Conservation (phyloP, 305 asterid genomes). For the Andrographis paniculata region DNA sequence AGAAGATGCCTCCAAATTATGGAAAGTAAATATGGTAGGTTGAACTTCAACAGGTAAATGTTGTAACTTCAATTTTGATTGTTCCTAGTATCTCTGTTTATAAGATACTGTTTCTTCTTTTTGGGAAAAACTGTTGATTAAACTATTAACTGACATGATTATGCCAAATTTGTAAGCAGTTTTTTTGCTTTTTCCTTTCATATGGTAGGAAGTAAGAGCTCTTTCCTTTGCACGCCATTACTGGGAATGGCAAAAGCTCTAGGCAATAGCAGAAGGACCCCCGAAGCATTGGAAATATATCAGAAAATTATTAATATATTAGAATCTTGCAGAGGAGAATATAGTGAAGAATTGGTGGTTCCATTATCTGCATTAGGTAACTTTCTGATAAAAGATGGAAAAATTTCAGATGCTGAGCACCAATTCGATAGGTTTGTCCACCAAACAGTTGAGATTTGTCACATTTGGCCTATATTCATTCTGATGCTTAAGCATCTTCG, state of each 20-base stretch:
- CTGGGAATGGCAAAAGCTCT: constrained; percentile 70
- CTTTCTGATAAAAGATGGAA: constrained; percentile 34
- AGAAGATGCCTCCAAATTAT: constrained; percentile 51
- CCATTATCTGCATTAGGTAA: too few relatives aligned
- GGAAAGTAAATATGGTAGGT: constrained; percentile 61
- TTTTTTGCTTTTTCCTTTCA: constrained; percentile 8
- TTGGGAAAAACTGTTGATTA: too few relatives aligned
- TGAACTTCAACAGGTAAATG: constrained; percentile 9
- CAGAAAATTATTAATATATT: constrained; percentile 40
- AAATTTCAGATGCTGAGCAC: constrained; percentile 58
- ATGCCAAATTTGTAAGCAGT: neutral
- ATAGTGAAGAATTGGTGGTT: too few relatives aligned
- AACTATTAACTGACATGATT: neutral
- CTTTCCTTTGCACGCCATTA: constrained; percentile 54
- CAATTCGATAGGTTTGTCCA: constrained; percentile 43
- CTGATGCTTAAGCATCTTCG: constrained; percentile 13
- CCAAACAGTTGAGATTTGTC: constrained; percentile 6
- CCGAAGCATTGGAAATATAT: constrained; percentile 51
- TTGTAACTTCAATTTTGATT: constrained; percentile 10
- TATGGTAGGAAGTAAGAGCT: constrained; percentile 48
- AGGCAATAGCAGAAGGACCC: constrained; percentile 42
- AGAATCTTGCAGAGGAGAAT: constrained; percentile 45
- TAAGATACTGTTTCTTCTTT: too few relatives aligned
- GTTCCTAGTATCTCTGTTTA: too few relatives aligned
- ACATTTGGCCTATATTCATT: constrained; percentile 8